Conservation (phyloP, 75 land plant species). For the Larix kaempferi region DNA sequence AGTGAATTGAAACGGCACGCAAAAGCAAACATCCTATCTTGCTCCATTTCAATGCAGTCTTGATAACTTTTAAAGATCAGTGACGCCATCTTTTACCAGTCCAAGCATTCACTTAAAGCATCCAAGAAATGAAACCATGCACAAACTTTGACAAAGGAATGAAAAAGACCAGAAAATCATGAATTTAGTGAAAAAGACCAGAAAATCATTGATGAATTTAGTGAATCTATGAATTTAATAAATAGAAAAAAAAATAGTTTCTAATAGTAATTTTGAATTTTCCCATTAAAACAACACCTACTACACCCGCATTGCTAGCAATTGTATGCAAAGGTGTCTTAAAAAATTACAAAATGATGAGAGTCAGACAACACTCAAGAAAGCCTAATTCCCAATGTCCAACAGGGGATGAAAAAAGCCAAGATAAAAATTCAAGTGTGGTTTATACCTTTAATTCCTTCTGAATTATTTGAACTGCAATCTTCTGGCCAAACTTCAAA, state of each 20-base stretch:
- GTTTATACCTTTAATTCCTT: constrained; percentile 73
- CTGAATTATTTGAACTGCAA: constrained; percentile 79
- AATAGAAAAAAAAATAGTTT: too few species aligned
- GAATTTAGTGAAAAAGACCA: neutral
- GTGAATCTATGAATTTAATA: too few species aligned
- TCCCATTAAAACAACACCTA: constrained; percentile 89
- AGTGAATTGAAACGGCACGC: too few species aligned
- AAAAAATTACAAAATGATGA: constrained; percentile 2
- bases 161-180: neutral
- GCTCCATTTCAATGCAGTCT: constrained; percentile 92
- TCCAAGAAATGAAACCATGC: neutral
- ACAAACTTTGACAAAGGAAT: neutral
- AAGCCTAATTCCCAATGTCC: neutral
- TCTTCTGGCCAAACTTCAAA: constrained; percentile 85
- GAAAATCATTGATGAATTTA: too few species aligned
- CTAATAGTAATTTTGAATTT: too few species aligned
- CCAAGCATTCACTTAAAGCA: constrained; percentile 68
- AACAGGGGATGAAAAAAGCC: neutral
- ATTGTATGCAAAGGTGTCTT: constrained; percentile 83
- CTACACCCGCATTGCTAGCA: constrained; percentile 92
- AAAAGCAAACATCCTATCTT: constrained; percentile 34
- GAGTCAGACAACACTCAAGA: neutral
- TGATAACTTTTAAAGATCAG: constrained; percentile 84
- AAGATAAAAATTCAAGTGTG: neutral
- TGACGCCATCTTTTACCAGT: constrained; percentile 88